These are phyloP conservation scores for Macrolepiota dolichaula DNA, from an alignment of 768 basidiomycete genomes.

Conservation along the genomic window DNA sequence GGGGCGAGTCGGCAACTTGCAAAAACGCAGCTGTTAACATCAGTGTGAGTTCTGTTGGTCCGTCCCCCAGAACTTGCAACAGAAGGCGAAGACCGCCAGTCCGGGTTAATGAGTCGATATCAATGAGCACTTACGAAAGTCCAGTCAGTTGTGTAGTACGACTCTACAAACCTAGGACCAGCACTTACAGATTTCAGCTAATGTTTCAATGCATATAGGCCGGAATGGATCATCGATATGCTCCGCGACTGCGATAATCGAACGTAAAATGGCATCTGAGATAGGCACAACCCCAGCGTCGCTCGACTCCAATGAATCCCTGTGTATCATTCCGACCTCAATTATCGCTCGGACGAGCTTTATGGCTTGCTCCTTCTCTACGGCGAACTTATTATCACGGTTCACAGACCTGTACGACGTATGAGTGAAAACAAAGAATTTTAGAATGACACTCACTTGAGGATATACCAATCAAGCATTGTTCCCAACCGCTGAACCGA, in stretches of 20 bases:
- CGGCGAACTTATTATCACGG: constrained; percentile 76
- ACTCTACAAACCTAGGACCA: background rate
- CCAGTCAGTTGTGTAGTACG: background rate
- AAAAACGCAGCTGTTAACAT: constrained; percentile 79
- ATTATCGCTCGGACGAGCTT: constrained; percentile 84
- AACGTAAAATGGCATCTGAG: constrained; percentile 77
- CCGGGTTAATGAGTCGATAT: constrained; percentile 75
- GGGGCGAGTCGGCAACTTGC: constrained; percentile 81
- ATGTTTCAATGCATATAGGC: constrained; percentile 76
- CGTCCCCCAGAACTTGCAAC: constrained; percentile 85
- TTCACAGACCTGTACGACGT: constrained; percentile 61
- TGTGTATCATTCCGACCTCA: constrained; percentile 64
- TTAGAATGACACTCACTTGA: constrained; percentile 57
- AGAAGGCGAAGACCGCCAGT: constrained; percentile 86
- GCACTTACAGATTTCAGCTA: constrained; percentile 83
- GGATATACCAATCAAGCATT: constrained; percentile 85
- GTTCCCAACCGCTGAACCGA: constrained; percentile 64
- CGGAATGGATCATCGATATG: constrained; percentile 88
- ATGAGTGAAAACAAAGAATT: constrained; percentile 2
- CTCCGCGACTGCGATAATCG: constrained; percentile 91
- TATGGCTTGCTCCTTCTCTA: constrained; percentile 91
- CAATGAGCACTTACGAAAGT: constrained; percentile 59
- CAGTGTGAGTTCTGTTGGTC: constrained; percentile 77
- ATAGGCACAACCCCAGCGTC: constrained; percentile 53
- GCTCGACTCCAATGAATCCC: constrained; percentile 37